A percentile compares a stretch with the other conserved stretches of the same genome.
Evolutionary conservation across 495 filamentous ascomycete genomes (phyloP).

Genomic region (Usnea hakonensis): DNA sequence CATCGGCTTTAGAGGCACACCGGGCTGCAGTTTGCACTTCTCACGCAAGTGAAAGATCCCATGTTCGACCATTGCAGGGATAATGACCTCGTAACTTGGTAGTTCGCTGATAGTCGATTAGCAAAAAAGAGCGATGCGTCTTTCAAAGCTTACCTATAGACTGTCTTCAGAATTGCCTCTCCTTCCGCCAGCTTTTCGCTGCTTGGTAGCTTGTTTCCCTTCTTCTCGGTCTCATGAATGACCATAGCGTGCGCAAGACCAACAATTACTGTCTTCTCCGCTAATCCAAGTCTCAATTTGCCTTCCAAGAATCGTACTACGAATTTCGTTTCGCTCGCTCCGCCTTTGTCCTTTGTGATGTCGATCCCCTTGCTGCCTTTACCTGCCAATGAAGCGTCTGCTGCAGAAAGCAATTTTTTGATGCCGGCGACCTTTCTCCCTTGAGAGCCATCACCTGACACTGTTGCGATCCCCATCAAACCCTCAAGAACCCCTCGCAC

Average conservation of each 20-base stretch:
- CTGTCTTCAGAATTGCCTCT: slow-evolving; percentile 76
- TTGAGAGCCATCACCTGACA: slow-evolving; percentile 80
- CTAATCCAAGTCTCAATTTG: slow-evolving; percentile 82
- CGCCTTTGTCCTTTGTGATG: slow-evolving; percentile 87
- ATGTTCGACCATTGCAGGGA: slow-evolving; percentile 77
- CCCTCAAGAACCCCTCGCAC: slow-evolving; percentile 81
- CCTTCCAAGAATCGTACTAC: slow-evolving; percentile 89
- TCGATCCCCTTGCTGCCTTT: slow-evolving; percentile 66
- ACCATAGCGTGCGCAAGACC: slow-evolving; percentile 83
- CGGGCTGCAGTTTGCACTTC: slow-evolving; percentile 86
- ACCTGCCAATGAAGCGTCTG: slow-evolving; percentile 61
- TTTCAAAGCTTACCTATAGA: slow-evolving; percentile 62
- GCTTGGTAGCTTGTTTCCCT: slow-evolving; percentile 58
- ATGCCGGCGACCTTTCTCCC: slow-evolving; percentile 86
- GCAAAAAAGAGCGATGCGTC: not conserved
- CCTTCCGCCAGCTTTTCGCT: slow-evolving; percentile 70
- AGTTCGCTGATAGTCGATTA: slow-evolving; percentile 53
- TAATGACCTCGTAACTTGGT: slow-evolving; percentile 90
- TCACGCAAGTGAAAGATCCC: slow-evolving; percentile 76
- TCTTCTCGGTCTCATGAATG: slow-evolving; percentile 63
- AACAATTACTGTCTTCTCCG: slow-evolving; percentile 85
- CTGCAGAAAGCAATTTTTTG: slow-evolving; percentile 85
- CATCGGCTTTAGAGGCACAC: slow-evolving; percentile 96
- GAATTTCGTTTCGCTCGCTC: slow-evolving; percentile 89
- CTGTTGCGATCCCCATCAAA: slow-evolving; percentile 78